A percentile compares a stretch with the other conserved stretches of the same genome.
phyloP scores from a whole-genome alignment of 2,329 filamentous ascomycete species.

The Apiospora pterosperma region DNA sequence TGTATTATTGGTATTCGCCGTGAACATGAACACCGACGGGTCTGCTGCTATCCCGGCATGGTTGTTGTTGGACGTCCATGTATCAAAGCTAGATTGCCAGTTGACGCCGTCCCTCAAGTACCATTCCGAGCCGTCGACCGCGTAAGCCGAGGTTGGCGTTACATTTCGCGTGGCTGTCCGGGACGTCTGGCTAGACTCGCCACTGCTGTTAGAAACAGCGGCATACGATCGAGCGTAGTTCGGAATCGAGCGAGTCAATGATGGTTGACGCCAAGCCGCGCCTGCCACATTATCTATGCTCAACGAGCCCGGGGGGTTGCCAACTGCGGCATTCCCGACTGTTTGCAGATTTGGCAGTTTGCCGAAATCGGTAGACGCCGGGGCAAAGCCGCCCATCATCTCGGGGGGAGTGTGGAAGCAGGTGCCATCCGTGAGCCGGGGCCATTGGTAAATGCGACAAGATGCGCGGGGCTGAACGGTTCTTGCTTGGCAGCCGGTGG shows the following conservation, averaged over 20 bases:
- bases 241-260: slow-evolving; percentile 22
- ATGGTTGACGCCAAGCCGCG: slow-evolving; percentile 21
- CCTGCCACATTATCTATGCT: slow-evolving; percentile 15
- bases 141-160: slow-evolving; percentile 29
- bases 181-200: slow-evolving; percentile 15
- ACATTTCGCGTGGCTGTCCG: slow-evolving; percentile 21
- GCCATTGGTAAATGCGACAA: neutral
- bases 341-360: slow-evolving; percentile 10
- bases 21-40: slow-evolving; percentile 27
- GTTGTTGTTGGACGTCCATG: slow-evolving; percentile 39
- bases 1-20: slow-evolving; percentile 13
- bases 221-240: slow-evolving; percentile 25
- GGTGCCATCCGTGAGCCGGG: neutral
- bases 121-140: slow-evolving; percentile 53
- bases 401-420: slow-evolving; percentile 8
- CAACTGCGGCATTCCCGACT: slow-evolving; percentile 15
- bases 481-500: slow-evolving; percentile 21
- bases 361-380: slow-evolving; percentile 5
- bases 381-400: slow-evolving; percentile 19
- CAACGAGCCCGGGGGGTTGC: slow-evolving; percentile 18
- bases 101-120: slow-evolving; percentile 54
- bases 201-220: slow-evolving; percentile 15
- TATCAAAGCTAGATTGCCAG: slow-evolving; percentile 56
- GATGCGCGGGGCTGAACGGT: neutral
- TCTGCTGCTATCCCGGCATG: slow-evolving; percentile 26